Evolutionary conservation across 139 green algal species (phyloP).

Genomic region (Marvania coccoides): DNA sequence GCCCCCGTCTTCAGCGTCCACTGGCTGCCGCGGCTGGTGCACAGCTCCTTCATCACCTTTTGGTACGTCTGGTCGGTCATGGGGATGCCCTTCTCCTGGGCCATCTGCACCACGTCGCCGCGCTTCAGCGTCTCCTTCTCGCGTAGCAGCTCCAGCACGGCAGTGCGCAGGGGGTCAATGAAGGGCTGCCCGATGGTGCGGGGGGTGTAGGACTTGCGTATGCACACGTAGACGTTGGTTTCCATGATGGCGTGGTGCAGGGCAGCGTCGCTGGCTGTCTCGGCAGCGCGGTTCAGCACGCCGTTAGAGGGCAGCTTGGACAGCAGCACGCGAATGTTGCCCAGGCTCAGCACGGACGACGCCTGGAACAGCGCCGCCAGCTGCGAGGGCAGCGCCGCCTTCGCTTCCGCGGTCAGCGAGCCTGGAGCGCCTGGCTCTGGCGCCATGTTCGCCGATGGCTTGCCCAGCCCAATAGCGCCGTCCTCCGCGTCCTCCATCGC

Average conservation of each 20-base stretch:
- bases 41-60: constrained; percentile 42
- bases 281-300: background rate
- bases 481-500: background rate
- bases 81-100: constrained; percentile 15
- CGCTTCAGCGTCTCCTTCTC: constrained; percentile 27
- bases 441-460: background rate
- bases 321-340: constrained; percentile 15
- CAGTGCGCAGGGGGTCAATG: constrained; percentile 26
- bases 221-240: background rate
- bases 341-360: constrained; percentile 2
- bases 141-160: constrained; percentile 17
- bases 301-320: background rate
- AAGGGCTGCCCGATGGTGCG: constrained; percentile 1
- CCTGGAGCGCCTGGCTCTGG: background rate
- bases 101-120: constrained; percentile 33
- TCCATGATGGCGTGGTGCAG: constrained; percentile 13
- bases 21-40: constrained; percentile 20
- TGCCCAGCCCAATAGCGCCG: background rate
- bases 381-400: background rate
- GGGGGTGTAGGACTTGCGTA: constrained; percentile 15
- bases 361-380: constrained; percentile 7
- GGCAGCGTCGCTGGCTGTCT: background rate
- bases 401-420: background rate
- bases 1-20: constrained; percentile 31
- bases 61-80: constrained; percentile 17